These are phyloP conservation scores for Podospora didyma DNA, from an alignment of 495 filamentous ascomycete species.

Conservation along the genomic window DNA sequence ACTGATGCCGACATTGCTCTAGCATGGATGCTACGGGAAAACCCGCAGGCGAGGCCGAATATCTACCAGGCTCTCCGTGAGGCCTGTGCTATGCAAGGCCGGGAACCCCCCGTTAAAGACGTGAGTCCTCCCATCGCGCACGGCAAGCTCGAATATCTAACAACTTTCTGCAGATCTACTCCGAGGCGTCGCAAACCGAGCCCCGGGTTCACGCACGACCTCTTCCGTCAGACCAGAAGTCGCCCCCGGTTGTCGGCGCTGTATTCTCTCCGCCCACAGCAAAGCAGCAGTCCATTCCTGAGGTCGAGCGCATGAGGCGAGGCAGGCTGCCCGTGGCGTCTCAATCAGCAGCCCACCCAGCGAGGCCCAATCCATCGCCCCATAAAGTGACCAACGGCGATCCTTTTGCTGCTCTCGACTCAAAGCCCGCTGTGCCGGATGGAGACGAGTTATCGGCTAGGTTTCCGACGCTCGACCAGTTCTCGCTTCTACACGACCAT, in stretches of 20 bases:
- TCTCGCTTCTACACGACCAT: slow-evolving; percentile 81
- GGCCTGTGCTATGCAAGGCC: slow-evolving; percentile 82
- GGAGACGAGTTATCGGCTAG: slow-evolving; percentile 77
- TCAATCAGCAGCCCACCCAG: slow-evolving; percentile 31
- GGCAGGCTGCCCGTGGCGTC: slow-evolving; percentile 65
- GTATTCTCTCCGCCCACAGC: slow-evolving; percentile 65
- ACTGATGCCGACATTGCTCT: slow-evolving; percentile 34
- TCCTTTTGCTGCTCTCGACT: slow-evolving; percentile 86
- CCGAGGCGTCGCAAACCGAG: slow-evolving; percentile 53
- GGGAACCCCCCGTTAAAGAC: slow-evolving; percentile 86
- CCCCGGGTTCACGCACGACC: slow-evolving; percentile 12
- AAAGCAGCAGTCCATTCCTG: slow-evolving; percentile 71
- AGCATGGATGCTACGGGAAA: slow-evolving; percentile 90
- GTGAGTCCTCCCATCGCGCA: slow-evolving; percentile 47
- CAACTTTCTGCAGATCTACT: slow-evolving; percentile 67
- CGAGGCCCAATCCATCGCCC: slow-evolving; percentile 73
- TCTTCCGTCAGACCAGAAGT: slow-evolving; percentile 26
- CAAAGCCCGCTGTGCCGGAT: slow-evolving; percentile 47
- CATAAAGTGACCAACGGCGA: slow-evolving; percentile 67
- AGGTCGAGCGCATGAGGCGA: slow-evolving; percentile 91
- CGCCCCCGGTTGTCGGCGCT: slow-evolving; percentile 61
- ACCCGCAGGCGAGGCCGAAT: slow-evolving; percentile 77
- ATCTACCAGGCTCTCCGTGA: slow-evolving; percentile 90
- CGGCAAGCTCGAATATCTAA: slow-evolving; percentile 1
- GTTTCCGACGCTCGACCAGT: slow-evolving; percentile 92